Evolutionary conservation across 352 stramenopile species (phyloP).

Genomic region (Phytophthora melonis): DNA sequence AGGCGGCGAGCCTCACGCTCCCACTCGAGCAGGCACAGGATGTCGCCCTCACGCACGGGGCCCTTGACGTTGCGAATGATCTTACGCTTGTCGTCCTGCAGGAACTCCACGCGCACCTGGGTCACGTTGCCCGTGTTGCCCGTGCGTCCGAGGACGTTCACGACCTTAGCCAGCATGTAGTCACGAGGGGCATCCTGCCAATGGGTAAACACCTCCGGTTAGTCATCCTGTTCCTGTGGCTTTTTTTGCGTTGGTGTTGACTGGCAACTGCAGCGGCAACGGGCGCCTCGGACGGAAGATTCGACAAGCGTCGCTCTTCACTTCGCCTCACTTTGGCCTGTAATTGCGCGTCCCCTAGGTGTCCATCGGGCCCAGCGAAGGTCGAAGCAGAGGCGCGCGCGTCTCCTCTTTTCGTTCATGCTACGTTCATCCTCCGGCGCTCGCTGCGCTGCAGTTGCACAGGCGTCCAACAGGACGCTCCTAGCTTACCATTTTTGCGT

Average conservation of each 20-base stretch:
- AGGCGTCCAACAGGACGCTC: neutral
- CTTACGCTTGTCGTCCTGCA: conserved; percentile 98
- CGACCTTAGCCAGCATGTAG: conserved; percentile 99
- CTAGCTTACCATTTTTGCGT: conserved; percentile 76
- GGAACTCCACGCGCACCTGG: conserved; percentile 99
- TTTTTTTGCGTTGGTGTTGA: neutral
- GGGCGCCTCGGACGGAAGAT: conserved; percentile 4
- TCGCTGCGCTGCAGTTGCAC: conserved; percentile 1
- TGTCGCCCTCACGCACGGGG: conserved; percentile 98
- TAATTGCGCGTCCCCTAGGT: conserved; percentile 10
- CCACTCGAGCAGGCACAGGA: conserved; percentile 99
- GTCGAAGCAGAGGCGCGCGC: conserved; percentile 14
- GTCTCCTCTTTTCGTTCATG: conserved; percentile 1
- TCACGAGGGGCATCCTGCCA: conserved; percentile 78
- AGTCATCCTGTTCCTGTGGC: conserved; percentile 17
- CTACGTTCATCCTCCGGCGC: neutral
- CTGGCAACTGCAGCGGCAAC: neutral
- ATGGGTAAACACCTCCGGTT: conserved; percentile 24
- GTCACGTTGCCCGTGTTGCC: conserved; percentile 99
- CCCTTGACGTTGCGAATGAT: conserved; percentile 99
- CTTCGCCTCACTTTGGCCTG: conserved; percentile 30
- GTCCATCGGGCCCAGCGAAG: conserved; percentile 5
- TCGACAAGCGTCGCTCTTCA: conserved; percentile 3
- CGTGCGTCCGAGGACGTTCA: conserved; percentile 98
- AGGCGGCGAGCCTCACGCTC: conserved; percentile 98